Evolutionary conservation across 2,329 filamentous ascomycete species (phyloP).

Genomic region (Aureobasidium uvarum): DNA sequence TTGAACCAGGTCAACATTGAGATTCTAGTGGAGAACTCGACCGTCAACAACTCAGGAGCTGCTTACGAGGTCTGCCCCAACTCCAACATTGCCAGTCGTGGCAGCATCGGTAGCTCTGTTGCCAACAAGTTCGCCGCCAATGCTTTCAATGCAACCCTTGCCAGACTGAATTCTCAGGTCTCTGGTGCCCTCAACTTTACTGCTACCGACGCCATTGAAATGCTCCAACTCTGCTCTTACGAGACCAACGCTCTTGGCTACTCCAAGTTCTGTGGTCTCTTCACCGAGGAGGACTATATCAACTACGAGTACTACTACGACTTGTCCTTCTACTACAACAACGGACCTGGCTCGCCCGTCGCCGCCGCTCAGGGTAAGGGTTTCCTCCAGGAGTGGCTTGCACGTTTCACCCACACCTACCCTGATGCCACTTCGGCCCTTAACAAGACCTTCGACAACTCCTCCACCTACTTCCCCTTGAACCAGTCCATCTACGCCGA

Average conservation of each 20-base stretch:
- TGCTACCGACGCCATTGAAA: not conserved
- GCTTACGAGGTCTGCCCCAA: conserved; percentile 21
- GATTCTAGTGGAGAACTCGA: conserved; percentile 22
- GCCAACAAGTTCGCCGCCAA: conserved; percentile 15
- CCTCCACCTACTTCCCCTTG: conserved; percentile 14
- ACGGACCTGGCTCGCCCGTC: conserved; percentile 21
- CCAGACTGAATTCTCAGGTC: conserved; percentile 22
- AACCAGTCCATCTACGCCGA: conserved; percentile 26
- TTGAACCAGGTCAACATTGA: conserved; percentile 24
- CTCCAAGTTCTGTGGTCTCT: conserved; percentile 23
- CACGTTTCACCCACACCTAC: conserved; percentile 24
- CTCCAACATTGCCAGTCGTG: conserved; percentile 21
- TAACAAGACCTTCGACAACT: conserved; percentile 21
- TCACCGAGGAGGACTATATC: conserved; percentile 19
- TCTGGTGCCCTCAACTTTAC: conserved; percentile 24
- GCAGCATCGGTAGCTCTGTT: conserved; percentile 20
- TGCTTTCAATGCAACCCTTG: conserved; percentile 21
- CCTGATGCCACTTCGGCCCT: conserved; percentile 9
- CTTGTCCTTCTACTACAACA: conserved; percentile 26
- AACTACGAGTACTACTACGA: conserved; percentile 27
- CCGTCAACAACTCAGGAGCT: conserved; percentile 23
- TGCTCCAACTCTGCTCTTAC: conserved; percentile 23
- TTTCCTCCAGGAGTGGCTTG: conserved; percentile 22
- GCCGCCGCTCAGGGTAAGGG: conserved; percentile 19
- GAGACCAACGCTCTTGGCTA: conserved; percentile 24